Conservation (phyloP, 148 eudicot species). For the Persicaria maculosa region DNA sequence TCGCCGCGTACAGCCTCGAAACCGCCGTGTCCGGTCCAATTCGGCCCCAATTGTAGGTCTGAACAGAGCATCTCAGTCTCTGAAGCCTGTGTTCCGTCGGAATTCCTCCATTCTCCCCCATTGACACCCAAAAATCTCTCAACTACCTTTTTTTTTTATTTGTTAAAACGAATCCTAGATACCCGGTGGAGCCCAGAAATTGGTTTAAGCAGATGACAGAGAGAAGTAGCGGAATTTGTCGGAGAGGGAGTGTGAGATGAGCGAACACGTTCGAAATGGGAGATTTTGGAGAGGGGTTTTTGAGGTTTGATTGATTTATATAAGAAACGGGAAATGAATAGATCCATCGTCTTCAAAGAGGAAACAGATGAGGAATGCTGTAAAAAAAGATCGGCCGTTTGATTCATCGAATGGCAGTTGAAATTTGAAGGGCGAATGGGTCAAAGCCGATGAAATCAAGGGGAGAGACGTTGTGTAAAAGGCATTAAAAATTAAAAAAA, state of each 20-base stretch:
- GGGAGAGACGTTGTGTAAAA: too few species aligned
- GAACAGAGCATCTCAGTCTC: constrained; percentile 61
- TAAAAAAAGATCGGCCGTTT: background rate
- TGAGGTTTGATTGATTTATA: too few species aligned
- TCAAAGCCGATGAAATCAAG: too few species aligned
- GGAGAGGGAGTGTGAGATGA: background rate
- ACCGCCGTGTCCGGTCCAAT: constrained; percentile 50
- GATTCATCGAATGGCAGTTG: too few species aligned
- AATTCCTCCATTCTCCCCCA: constrained; percentile 26
- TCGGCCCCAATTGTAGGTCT: constrained; percentile 81
- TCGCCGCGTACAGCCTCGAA: constrained; percentile 41
- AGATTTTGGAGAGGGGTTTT: too few species aligned
- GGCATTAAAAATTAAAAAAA: too few species aligned
- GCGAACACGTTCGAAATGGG: too few species aligned
- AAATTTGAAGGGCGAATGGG: too few species aligned
- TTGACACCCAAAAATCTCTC: background rate
- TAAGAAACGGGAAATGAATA: too few species aligned
- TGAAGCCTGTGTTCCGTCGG: constrained; percentile 20
- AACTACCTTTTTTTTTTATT: background rate
- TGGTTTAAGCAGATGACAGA: background rate
- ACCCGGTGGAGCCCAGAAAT: background rate
- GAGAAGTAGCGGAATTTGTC: background rate
- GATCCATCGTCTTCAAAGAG: too few species aligned
- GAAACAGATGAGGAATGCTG: background rate
- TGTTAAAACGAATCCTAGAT: background rate